Conservation (phyloP, 768 basidiomycete species). For the Exsudoporus frostii region DNA sequence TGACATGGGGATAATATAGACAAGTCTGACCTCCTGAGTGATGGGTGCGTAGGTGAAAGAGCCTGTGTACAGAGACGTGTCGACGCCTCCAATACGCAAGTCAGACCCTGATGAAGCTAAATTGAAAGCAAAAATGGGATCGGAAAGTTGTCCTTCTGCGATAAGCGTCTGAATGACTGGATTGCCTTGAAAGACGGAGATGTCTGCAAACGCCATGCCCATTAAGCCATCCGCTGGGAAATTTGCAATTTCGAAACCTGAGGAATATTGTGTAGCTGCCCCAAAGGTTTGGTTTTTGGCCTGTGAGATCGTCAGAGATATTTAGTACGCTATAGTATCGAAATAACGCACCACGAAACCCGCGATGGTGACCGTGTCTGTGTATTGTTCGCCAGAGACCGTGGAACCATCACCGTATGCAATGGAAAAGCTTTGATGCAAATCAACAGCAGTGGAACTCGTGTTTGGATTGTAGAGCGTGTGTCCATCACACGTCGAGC, state of each 20-base stretch:
- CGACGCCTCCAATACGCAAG: conserved; percentile 41
- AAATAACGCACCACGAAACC: conserved; percentile 22
- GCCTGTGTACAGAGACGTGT: conserved; percentile 38
- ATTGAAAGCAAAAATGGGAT: conserved; percentile 38
- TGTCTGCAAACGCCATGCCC: conserved; percentile 42
- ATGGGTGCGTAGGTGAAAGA: conserved; percentile 36
- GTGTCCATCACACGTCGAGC: conserved; percentile 33
- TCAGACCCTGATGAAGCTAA: conserved; percentile 35
- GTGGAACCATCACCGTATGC: conserved; percentile 43
- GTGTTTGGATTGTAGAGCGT: conserved; percentile 33
- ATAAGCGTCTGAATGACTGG: conserved; percentile 45
- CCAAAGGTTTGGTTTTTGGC: conserved; percentile 23
- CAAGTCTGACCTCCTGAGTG: conserved; percentile 25
- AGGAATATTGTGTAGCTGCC: conserved; percentile 19
- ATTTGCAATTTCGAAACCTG: conserved; percentile 3
- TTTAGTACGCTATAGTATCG: neutral
- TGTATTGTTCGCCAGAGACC: conserved; percentile 37
- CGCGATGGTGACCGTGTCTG: conserved; percentile 39
- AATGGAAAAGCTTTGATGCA: conserved; percentile 31
- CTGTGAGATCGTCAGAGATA: conserved; percentile 17
- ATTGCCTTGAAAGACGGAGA: conserved; percentile 34
- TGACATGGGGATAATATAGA: neutral
- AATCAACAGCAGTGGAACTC: conserved; percentile 29
- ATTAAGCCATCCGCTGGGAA: conserved; percentile 33
- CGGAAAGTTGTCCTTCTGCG: conserved; percentile 32